These are phyloP conservation scores for Phialophora expanda DNA, from an alignment of 2,329 filamentous ascomycete genomes.

Conservation along the genomic window DNA sequence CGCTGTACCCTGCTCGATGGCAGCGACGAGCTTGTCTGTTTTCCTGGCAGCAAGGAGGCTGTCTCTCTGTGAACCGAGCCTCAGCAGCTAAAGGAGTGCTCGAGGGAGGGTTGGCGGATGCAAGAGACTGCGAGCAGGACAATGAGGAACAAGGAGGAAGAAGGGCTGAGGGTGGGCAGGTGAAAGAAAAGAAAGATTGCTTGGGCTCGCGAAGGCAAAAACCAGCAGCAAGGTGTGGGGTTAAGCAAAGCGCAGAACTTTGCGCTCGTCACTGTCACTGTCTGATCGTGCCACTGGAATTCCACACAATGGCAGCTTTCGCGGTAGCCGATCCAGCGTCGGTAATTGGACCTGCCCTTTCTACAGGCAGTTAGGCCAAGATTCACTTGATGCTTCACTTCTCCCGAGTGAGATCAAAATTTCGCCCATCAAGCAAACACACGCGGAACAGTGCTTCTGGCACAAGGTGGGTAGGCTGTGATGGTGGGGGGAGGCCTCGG, in stretches of 20 bases:
- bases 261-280: constrained; percentile 10
- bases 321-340: background rate
- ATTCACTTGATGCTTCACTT: background rate
- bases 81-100: constrained; percentile 20
- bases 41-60: constrained; percentile 32
- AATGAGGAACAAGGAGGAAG: constrained; percentile 25
- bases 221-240: constrained; percentile 26
- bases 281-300: constrained; percentile 1
- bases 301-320: background rate
- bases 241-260: constrained; percentile 22
- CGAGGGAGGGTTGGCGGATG: constrained; percentile 4
- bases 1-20: constrained; percentile 1
- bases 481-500: constrained; percentile 7
- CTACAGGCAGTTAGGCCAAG: background rate
- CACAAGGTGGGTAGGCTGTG: background rate
- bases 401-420: background rate
- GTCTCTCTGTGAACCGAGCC: constrained; percentile 30
- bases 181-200: constrained; percentile 32
- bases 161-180: constrained; percentile 25
- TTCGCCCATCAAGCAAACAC: background rate
- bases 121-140: constrained; percentile 20
- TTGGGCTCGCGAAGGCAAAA: constrained; percentile 24
- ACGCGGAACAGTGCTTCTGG: background rate
- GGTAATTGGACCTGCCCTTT: background rate
- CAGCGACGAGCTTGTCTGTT: background rate